phyloP scores from a whole-genome alignment of 768 basidiomycete genomes.

The Mycena olivaceomarginata region DNA sequence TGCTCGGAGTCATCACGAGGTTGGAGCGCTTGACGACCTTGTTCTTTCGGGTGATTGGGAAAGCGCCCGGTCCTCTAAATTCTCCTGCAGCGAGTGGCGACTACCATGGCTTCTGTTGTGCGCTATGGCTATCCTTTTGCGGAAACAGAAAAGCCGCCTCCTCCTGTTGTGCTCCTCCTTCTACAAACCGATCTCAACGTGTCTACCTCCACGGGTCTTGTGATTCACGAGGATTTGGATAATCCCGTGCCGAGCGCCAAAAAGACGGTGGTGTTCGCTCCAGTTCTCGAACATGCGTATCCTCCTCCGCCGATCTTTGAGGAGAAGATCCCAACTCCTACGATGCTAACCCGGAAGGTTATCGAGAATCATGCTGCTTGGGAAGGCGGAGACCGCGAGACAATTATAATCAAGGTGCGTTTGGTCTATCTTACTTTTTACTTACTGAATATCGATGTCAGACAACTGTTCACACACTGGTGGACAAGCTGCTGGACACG shows the following conservation, averaged over 20 bases:
- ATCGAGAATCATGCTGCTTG: constrained; percentile 9
- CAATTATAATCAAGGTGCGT: constrained; percentile 26
- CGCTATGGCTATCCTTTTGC: constrained; percentile 35
- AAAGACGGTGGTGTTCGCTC: constrained; percentile 29
- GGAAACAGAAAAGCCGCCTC: constrained; percentile 32
- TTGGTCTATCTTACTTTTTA: constrained; percentile 16
- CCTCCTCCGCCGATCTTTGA: constrained; percentile 31
- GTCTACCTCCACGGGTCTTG: constrained; percentile 24
- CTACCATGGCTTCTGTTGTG: constrained; percentile 23
- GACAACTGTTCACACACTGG: constrained; percentile 19
- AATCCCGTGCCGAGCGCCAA: background rate
- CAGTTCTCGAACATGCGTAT: constrained; percentile 18
- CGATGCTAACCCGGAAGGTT: background rate
- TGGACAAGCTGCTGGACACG: constrained; percentile 32
- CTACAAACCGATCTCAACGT: constrained; percentile 31
- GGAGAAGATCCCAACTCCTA: constrained; percentile 7
- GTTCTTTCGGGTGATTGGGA: too few relatives aligned
- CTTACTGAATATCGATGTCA: constrained; percentile 29
- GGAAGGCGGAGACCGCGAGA: constrained; percentile 7
- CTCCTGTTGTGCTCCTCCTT: constrained; percentile 33
- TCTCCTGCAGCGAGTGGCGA: constrained; percentile 24
- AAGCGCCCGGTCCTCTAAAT: background rate
- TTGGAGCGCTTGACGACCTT: too few relatives aligned
- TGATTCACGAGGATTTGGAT: constrained; percentile 38
- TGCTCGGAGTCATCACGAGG: too few relatives aligned